phyloP scores from a whole-genome alignment of 768 basidiomycete species.

The Termitomyces sp. region DNA sequence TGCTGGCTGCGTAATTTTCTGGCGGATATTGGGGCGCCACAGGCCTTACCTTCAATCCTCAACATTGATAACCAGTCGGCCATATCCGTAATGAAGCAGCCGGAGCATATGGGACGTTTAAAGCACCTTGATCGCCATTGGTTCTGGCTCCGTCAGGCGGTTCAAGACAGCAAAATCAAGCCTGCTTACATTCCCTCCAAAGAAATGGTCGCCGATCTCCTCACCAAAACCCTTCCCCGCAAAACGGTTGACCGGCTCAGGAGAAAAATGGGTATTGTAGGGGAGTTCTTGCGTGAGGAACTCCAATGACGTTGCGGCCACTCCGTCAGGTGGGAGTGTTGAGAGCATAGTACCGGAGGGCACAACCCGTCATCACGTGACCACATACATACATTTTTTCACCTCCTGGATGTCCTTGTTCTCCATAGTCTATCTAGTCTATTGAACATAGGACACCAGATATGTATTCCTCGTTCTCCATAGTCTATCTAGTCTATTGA shows the following conservation, averaged over 20 bases:
- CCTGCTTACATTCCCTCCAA: neutral
- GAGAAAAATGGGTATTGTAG: neutral
- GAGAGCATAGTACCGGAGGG: neutral
- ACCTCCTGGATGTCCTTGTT: no score
- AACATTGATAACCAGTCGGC: conserved; percentile 25
- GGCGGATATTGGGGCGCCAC: conserved; percentile 17
- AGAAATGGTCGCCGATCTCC: neutral
- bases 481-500: no score
- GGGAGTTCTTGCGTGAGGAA: neutral
- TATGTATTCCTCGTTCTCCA: no score
- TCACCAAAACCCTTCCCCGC: neutral
- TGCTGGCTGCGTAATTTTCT: conserved; percentile 26
- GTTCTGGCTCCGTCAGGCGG: neutral
- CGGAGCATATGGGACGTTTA: conserved; percentile 20
- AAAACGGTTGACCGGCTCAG: neutral
- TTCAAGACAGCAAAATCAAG: neutral
- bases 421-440: no score
- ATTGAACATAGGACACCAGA: no score
- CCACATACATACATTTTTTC: no score
- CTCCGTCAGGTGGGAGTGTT: conserved; percentile 1
- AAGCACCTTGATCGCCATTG: conserved; percentile 3
- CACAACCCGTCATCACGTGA: no score
- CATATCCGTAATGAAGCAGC: conserved; percentile 25
- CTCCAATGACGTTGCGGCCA: neutral
- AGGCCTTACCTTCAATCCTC: conserved; percentile 7